These are phyloP conservation scores for Starmera pachycereana DNA, from an alignment of 805 yeast species.

Conservation along the genomic window DNA sequence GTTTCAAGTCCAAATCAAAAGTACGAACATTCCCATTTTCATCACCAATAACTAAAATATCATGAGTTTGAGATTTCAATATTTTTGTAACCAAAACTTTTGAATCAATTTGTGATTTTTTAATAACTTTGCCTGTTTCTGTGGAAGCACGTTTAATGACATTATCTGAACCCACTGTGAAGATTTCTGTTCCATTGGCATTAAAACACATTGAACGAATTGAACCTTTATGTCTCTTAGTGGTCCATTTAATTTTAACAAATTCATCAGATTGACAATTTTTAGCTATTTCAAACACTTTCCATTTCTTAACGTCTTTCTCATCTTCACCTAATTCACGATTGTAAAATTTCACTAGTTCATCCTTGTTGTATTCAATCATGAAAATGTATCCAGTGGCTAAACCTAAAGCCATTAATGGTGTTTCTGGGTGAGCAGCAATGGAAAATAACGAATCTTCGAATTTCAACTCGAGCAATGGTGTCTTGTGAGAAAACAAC, in stretches of 20 bases:
- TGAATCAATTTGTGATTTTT: constrained; percentile 30
- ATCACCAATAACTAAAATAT: constrained; percentile 43
- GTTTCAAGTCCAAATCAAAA: constrained; percentile 43
- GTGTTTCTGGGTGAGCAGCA: constrained; percentile 69
- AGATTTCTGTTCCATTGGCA: constrained; percentile 38
- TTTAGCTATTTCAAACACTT: constrained; percentile 18
- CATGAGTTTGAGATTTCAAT: constrained; percentile 23
- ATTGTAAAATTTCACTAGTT: constrained; percentile 24
- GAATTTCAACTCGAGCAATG: constrained; percentile 27
- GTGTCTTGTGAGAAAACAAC: constrained; percentile 15
- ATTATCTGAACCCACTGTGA: constrained; percentile 71
- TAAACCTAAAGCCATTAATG: constrained; percentile 58
- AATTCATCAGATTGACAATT: constrained; percentile 3
- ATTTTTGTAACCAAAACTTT: constrained; percentile 21
- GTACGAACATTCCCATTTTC: constrained; percentile 64
- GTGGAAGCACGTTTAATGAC: constrained; percentile 66
- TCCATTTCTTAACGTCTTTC: constrained; percentile 37
- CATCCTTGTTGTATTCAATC: constrained; percentile 42
- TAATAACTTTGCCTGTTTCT: constrained; percentile 64
- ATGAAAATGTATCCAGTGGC: constrained; percentile 72
- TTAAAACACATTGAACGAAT: constrained; percentile 65
- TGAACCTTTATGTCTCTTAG: constrained; percentile 84
- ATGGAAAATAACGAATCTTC: constrained; percentile 64
- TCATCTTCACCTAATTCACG: constrained; percentile 14
- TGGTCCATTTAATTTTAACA: constrained; percentile 54